Evolutionary conservation across 2,329 filamentous ascomycete genomes (phyloP).

Genomic region (Hirsutella thompsonii): DNA sequence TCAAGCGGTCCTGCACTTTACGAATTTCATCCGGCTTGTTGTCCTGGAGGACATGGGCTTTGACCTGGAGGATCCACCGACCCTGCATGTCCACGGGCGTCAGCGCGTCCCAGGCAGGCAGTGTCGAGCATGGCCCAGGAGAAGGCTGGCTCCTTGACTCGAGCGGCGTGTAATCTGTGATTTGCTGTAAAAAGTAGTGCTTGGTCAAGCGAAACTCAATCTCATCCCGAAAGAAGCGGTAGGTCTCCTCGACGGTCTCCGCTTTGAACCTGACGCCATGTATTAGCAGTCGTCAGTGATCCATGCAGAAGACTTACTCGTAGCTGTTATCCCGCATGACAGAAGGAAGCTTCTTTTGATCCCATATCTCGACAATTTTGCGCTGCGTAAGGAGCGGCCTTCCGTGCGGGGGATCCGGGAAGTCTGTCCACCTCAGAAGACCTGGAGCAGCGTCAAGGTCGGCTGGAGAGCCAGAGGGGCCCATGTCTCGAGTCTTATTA

Average conservation of each 20-base stretch:
- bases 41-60: constrained; percentile 39
- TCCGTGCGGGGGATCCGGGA: constrained; percentile 42
- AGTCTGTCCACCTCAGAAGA: constrained; percentile 43
- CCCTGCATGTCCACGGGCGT: constrained; percentile 33
- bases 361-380: constrained; percentile 43
- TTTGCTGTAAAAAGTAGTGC: constrained; percentile 27
- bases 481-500: constrained; percentile 32
- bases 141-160: constrained; percentile 8
- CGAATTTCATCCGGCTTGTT: constrained; percentile 44
- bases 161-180: constrained; percentile 19
- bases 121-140: constrained; percentile 9
- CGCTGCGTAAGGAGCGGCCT: constrained; percentile 35
- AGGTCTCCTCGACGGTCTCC: constrained; percentile 39
- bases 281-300: neutral
- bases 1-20: constrained; percentile 38
- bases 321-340: constrained; percentile 40
- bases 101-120: constrained; percentile 35
- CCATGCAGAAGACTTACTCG: constrained; percentile 25
- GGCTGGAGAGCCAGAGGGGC: constrained; percentile 15
- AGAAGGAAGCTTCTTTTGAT: constrained; percentile 32
- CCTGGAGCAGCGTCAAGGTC: constrained; percentile 31
- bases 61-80: constrained; percentile 43
- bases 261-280: constrained; percentile 30
- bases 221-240: constrained; percentile 39
- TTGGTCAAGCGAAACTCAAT: constrained; percentile 40